Base-by-base conservation (phyloP, 106 monocot genomes). In the Apostasia shenzhenica region DNA sequence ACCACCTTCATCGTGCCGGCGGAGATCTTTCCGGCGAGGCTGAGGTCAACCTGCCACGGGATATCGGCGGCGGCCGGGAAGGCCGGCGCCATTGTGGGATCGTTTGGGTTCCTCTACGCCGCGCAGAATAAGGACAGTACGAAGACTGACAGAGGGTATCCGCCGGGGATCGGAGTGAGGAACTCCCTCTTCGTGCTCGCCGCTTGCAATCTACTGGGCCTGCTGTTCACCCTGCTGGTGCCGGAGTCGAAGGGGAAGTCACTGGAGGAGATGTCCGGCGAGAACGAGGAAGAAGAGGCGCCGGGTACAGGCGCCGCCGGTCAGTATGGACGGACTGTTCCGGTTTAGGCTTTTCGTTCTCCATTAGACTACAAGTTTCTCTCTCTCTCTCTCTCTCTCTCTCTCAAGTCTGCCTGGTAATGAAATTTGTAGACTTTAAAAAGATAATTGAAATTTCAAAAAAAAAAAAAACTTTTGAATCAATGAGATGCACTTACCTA, bases 1-100 rank as follows among this genome's bases (percentile, higher is more conserved):
- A 81, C 76, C 39, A 81, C 81, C 10, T 81, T 81, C 67, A 72
- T 81, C 10, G 76, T 81, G 11, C 81, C 76, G 12, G 81, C 67
- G 13, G 67, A 67, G 53, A 67, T 67, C 26, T 67, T 67, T 51
- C 67, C 67, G 11, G 67, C 67, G 2, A 67, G 67, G 67, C 51
- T 67, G 46, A 12, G 67, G 67, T 54, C 53, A 38, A 67, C 67
- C 2, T 72, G 76, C 53, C 81, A 76, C 54, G 81, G 81, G 2
- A 81, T 81, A 55, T 81, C 81, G 1, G 81, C 81, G 2, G 81
- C 81, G 2, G 41, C 72, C 12, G 81, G 75, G 5, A 81, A 76
- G 72, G 70, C 70, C n/a, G 76, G 81, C 1, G 81, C 81, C 2
- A 81, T 81, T n/a, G 58, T 81, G 41, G 81, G 81, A 45, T 12